Conservation (phyloP, 371 early-diverging fungal species). For the Circinella minor region DNA sequence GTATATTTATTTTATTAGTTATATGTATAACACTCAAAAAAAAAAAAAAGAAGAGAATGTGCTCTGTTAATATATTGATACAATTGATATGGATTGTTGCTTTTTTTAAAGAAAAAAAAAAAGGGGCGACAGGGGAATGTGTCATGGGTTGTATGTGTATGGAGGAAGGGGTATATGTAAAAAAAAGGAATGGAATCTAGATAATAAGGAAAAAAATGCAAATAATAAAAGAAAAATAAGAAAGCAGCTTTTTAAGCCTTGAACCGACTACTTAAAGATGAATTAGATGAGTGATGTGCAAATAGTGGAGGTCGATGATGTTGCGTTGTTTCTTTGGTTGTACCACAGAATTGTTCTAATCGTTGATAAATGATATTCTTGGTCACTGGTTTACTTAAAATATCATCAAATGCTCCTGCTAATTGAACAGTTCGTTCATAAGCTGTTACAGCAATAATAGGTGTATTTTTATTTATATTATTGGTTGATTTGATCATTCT, state of each 20-base stretch:
- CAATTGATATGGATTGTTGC: background rate
- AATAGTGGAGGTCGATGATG: constrained; percentile 14
- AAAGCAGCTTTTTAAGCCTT: background rate
- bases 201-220: background rate
- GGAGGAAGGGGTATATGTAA: background rate
- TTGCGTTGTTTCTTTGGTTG: background rate
- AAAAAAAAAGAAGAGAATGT: no score
- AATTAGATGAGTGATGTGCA: constrained; percentile 20
- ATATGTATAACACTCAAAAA: no score
- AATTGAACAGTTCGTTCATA: constrained; percentile 64
- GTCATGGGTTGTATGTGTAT: no score
- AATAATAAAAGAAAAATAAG: background rate
- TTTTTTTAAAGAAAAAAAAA: no score
- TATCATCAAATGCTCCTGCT: constrained; percentile 72
- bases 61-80: background rate
- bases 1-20: no score
- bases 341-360: constrained; percentile 48
- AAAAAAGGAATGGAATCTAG: background rate
- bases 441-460: constrained; percentile 76
- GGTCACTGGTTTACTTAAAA: constrained; percentile 76
- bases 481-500: constrained; percentile 94
- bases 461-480: constrained; percentile 76
- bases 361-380: constrained; percentile 59
- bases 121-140: no score
- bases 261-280: constrained; percentile 11